Conservation (phyloP, 2,329 filamentous ascomycete genomes). For the Nemania diffusa region DNA sequence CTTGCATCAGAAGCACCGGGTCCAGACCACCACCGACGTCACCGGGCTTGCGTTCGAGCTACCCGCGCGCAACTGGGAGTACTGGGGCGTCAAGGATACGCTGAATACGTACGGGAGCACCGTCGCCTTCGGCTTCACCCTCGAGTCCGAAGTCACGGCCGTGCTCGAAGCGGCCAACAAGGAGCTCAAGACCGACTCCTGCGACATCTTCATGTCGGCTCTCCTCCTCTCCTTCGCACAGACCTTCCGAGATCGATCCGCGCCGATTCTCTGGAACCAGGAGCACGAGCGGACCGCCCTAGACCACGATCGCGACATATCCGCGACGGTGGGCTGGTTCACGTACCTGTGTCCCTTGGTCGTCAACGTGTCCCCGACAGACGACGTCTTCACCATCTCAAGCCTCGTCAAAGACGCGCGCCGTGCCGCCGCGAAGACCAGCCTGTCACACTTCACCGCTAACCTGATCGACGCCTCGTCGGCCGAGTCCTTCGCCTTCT, state of each 20-base stretch:
- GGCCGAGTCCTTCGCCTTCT: conserved; percentile 52
- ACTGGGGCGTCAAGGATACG: conserved; percentile 59
- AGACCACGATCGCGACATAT: conserved; percentile 60
- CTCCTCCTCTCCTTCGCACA: conserved; percentile 66
- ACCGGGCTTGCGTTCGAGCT: conserved; percentile 54
- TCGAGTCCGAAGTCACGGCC: conserved; percentile 56
- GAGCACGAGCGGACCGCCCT: conserved; percentile 60
- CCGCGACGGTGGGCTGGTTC: conserved; percentile 70
- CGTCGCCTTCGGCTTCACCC: conserved; percentile 54
- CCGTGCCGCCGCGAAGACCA: conserved; percentile 56
- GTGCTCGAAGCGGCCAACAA: conserved; percentile 57
- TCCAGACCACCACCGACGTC: conserved; percentile 45
- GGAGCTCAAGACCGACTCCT: conserved; percentile 62
- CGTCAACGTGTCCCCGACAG: conserved; percentile 55
- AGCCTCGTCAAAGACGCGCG: conserved; percentile 65
- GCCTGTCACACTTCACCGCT: conserved; percentile 62
- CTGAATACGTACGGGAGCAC: conserved; percentile 60
- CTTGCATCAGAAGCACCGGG: conserved; percentile 56
- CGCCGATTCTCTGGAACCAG: conserved; percentile 65
- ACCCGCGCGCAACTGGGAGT: conserved; percentile 54
- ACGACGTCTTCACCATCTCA: conserved; percentile 63
- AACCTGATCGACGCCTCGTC: conserved; percentile 44
- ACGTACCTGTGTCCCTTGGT: conserved; percentile 65
- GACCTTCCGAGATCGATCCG: conserved; percentile 62
- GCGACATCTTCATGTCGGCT: conserved; percentile 65